Evolutionary conservation across 352 stramenopile species (phyloP).

Genomic region (Phytophthora quininea): DNA sequence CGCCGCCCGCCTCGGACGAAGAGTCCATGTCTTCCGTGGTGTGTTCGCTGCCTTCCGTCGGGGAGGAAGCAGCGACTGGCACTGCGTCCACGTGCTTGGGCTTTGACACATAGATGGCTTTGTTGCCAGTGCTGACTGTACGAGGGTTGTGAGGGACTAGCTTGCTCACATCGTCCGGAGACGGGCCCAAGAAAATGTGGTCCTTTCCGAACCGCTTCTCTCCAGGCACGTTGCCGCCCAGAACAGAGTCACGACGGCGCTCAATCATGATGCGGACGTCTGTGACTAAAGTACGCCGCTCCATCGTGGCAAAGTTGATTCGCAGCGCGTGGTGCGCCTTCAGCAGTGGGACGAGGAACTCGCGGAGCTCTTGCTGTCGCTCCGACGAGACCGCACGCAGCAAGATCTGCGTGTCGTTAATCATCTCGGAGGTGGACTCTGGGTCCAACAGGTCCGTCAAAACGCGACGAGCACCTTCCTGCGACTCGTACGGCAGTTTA

Average conservation of each 20-base stretch:
- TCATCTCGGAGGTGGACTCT: slow-evolving; percentile 39
- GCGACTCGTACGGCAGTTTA: slow-evolving; percentile 70
- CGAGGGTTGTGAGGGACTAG: slow-evolving; percentile 72
- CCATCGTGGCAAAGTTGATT: slow-evolving; percentile 70
- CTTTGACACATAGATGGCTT: slow-evolving; percentile 79
- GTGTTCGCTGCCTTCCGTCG: slow-evolving; percentile 35
- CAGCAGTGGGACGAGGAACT: slow-evolving; percentile 73
- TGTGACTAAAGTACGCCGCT: slow-evolving; percentile 76
- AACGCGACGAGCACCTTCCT: slow-evolving; percentile 71
- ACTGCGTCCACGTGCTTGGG: slow-evolving; percentile 36
- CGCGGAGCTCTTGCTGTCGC: slow-evolving; percentile 57
- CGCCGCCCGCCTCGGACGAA: slow-evolving; percentile 21
- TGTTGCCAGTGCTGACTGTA: slow-evolving; percentile 56
- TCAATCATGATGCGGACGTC: slow-evolving; percentile 85
- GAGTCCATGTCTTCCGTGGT: slow-evolving; percentile 39
- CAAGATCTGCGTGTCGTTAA: slow-evolving; percentile 76
- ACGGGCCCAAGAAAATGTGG: slow-evolving; percentile 74
- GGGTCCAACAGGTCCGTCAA: slow-evolving; percentile 56
- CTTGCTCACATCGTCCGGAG: slow-evolving; percentile 65
- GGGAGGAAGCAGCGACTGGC: slow-evolving; percentile 21
- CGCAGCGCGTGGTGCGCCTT: slow-evolving; percentile 74
- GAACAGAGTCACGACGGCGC: slow-evolving; percentile 65
- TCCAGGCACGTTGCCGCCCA: slow-evolving; percentile 52
- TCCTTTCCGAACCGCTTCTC: slow-evolving; percentile 73
- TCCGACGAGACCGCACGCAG: slow-evolving; percentile 59